A percentile compares a stretch with the other conserved stretches of the same genome.
These are phyloP conservation scores for Comarum palustre DNA, from an alignment of 306 rosid species.

Conservation along the genomic window DNA sequence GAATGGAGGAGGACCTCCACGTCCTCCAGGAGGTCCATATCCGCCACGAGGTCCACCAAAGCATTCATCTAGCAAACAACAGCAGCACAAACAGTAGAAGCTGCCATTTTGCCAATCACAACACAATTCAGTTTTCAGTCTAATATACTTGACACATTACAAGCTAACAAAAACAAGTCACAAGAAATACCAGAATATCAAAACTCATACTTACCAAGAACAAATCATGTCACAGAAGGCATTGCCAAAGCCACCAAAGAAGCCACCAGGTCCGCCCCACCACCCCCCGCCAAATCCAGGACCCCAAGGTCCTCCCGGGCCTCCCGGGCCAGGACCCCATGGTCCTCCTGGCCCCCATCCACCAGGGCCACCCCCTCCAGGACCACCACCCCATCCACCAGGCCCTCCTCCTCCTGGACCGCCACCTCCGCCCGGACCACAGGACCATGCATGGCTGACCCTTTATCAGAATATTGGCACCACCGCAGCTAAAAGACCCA, in stretches of 20 bases:
- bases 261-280: conserved; percentile 41
- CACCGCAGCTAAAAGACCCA: background rate
- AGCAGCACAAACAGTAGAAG: conserved; percentile 68
- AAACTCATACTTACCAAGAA: conserved; percentile 50
- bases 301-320: conserved; percentile 22
- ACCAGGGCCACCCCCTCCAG: too few species aligned
- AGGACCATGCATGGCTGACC: conserved; percentile 47
- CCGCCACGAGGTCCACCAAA: conserved; percentile 46
- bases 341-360: conserved; percentile 15
- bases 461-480: background rate
- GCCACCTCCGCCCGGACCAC: background rate
- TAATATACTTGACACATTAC: background rate
- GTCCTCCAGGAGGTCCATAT: conserved; percentile 48
- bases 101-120: conserved; percentile 33
- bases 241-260: conserved; percentile 59
- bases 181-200: background rate
- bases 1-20: conserved; percentile 26
- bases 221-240: conserved; percentile 54
- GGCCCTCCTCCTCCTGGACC: conserved; percentile 27
- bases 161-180: background rate
- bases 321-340: conserved; percentile 29
- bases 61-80: conserved; percentile 63
- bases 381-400: conserved; percentile 4
- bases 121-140: conserved; percentile 1
- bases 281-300: conserved; percentile 30